These are phyloP conservation scores for Camelina hispida DNA, from an alignment of 345 rosid genomes.

Conservation along the genomic window DNA sequence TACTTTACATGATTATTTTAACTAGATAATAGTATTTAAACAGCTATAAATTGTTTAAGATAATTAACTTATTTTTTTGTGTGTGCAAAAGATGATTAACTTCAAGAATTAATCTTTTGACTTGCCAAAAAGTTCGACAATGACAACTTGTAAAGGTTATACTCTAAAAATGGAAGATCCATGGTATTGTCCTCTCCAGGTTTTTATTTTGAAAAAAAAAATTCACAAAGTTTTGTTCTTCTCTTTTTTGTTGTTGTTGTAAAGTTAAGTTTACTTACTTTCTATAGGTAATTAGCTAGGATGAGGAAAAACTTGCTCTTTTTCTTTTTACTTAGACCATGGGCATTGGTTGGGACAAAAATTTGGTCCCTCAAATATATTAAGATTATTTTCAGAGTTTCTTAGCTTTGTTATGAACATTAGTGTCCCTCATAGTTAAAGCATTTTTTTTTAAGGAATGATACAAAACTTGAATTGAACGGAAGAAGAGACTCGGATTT, in stretches of 20 bases:
- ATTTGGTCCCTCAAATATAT: too few relatives aligned
- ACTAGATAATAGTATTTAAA: not conserved
- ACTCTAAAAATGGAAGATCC: constrained; percentile 34
- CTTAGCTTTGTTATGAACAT: too few relatives aligned
- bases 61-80: not conserved
- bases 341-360: too few relatives aligned
- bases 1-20: constrained; percentile 8
- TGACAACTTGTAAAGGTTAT: constrained; percentile 11
- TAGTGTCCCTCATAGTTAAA: too few relatives aligned
- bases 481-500: too few relatives aligned
- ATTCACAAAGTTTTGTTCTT: not conserved
- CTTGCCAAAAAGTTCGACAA: constrained; percentile 18
- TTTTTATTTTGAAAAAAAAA: not conserved
- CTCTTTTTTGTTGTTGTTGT: too few relatives aligned
- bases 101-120: constrained; percentile 23
- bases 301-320: not conserved
- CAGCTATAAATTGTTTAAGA: not conserved
- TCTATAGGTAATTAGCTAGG: not conserved
- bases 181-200: constrained; percentile 31
- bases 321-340: not conserved
- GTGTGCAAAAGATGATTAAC: too few relatives aligned
- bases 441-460: too few relatives aligned
- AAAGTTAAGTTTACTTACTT: not conserved
- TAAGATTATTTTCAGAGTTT: too few relatives aligned
- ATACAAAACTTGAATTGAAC: too few relatives aligned